Evolutionary conservation across 1,139 yeast genomes (phyloP).

Genomic region (Pichia sp.): DNA sequence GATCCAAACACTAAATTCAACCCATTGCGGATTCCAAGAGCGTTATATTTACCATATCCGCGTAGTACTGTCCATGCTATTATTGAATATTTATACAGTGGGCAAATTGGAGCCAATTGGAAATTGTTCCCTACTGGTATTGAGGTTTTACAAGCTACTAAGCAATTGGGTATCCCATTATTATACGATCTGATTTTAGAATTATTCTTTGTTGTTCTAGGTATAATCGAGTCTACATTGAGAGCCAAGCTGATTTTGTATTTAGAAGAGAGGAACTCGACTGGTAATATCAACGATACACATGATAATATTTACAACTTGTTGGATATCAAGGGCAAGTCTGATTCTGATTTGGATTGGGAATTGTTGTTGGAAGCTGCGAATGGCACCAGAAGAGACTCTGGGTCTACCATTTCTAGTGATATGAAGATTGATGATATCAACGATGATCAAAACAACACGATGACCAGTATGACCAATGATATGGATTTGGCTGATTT

Average conservation of each 20-base stretch:
- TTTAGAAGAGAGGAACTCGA: conserved; percentile 7
- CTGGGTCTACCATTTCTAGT: conserved; percentile 16
- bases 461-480: not conserved
- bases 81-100: conserved; percentile 72
- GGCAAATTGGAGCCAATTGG: conserved; percentile 78
- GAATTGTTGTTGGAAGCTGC: conserved; percentile 49
- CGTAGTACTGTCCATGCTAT: conserved; percentile 61
- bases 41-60: conserved; percentile 64
- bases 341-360: conserved; percentile 63
- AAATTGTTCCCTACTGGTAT: conserved; percentile 61
- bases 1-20: conserved; percentile 6
- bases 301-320: conserved; percentile 15
- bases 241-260: conserved; percentile 19
- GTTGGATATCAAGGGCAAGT: conserved; percentile 34
- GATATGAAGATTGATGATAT: conserved; percentile 7
- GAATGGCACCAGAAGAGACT: conserved; percentile 21
- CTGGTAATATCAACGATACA: conserved; percentile 18
- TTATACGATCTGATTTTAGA: conserved; percentile 68
- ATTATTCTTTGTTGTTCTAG: conserved; percentile 65
- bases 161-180: conserved; percentile 64
- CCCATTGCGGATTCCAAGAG: conserved; percentile 48
- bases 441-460: too few species aligned
- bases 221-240: conserved; percentile 43
- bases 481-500: conserved; percentile 1
- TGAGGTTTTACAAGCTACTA: conserved; percentile 60